These are phyloP conservation scores for Sporisorium scitamineum DNA, from an alignment of 1,284 basidiomycete species.

Conservation along the genomic window DNA sequence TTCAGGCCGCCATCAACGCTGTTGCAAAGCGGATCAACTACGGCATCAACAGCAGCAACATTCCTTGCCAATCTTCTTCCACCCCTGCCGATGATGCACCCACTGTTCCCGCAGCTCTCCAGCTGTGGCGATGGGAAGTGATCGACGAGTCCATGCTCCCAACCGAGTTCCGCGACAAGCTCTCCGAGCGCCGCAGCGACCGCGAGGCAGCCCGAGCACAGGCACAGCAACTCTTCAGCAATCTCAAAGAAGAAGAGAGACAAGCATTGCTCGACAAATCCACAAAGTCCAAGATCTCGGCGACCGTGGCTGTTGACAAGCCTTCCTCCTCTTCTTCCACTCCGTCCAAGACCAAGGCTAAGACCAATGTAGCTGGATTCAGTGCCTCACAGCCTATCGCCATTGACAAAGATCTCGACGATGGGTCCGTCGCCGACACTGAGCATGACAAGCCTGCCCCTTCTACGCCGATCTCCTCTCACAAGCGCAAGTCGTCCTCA, in stretches of 20 bases:
- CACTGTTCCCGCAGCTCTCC: constrained; percentile 69
- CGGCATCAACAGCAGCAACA: constrained; percentile 42
- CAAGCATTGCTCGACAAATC: constrained; percentile 50
- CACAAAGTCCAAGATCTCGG: constrained; percentile 36
- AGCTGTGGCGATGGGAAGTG: constrained; percentile 90
- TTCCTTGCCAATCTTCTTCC: constrained; percentile 8
- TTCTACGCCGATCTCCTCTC: constrained; percentile 25
- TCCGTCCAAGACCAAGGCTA: constrained; percentile 7
- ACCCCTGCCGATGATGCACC: constrained; percentile 7
- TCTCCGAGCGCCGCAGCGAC: constrained; percentile 76
- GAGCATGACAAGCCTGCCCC: constrained; percentile 18
- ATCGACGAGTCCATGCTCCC: constrained; percentile 79
- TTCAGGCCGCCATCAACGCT: constrained; percentile 48
- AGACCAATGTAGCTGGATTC: constrained; percentile 10
- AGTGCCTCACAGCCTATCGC: constrained; percentile 21
- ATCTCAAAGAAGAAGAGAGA: constrained; percentile 40
- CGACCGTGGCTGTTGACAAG: constrained; percentile 23
- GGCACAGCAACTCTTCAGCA: constrained; percentile 38
- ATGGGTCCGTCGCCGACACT: constrained; percentile 35
- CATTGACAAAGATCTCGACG: constrained; percentile 42
- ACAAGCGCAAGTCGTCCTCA: constrained; percentile 33
- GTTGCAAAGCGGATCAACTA: constrained; percentile 63
- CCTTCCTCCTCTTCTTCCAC: constrained; percentile 10
- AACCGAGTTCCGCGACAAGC: constrained; percentile 77
- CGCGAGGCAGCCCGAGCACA: constrained; percentile 74